Conservation (phyloP, 1,284 basidiomycete species). For the Cutaneotrichosporon arboriforme region DNA sequence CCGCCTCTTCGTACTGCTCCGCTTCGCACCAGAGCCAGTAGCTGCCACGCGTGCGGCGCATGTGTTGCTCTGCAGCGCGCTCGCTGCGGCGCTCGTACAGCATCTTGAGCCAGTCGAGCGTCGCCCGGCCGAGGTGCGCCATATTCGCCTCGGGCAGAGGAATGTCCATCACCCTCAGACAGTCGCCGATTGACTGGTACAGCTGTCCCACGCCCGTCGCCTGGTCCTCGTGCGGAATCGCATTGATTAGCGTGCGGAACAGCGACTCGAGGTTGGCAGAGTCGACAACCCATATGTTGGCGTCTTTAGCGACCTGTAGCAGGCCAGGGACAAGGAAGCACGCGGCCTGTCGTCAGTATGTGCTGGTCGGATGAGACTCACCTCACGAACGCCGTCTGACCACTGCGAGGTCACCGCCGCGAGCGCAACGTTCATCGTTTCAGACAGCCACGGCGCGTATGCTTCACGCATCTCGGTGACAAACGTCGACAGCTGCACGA, state of each 20-base stretch:
- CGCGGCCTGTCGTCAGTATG: slow-evolving; percentile 6
- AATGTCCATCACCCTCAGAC: slow-evolving; percentile 56
- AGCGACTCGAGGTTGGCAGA: slow-evolving; percentile 65
- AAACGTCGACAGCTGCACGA: slow-evolving; percentile 74
- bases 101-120: slow-evolving; percentile 13
- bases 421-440: slow-evolving; percentile 64
- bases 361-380: slow-evolving; percentile 9
- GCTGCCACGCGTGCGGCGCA: slow-evolving; percentile 6
- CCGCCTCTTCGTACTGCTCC: slow-evolving; percentile 16
- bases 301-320: slow-evolving; percentile 59
- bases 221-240: slow-evolving; percentile 63
- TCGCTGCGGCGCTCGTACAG: slow-evolving; percentile 12
- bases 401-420: slow-evolving; percentile 67
- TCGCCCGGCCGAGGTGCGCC: slow-evolving; percentile 11
- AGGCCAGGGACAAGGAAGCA: slow-evolving; percentile 62
- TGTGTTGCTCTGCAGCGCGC: slow-evolving; percentile 6
- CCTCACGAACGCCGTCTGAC: slow-evolving; percentile 76
- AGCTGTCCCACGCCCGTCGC: slow-evolving; percentile 57
- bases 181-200: slow-evolving; percentile 65
- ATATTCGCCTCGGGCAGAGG: slow-evolving; percentile 25
- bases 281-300: slow-evolving; percentile 59
- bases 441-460: slow-evolving; percentile 67
- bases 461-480: slow-evolving; percentile 62
- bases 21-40: slow-evolving; percentile 16
- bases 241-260: slow-evolving; percentile 62